phyloP scores from a whole-genome alignment of 2,329 filamentous ascomycete genomes.

The Ophiostoma himal-ulmi region DNA sequence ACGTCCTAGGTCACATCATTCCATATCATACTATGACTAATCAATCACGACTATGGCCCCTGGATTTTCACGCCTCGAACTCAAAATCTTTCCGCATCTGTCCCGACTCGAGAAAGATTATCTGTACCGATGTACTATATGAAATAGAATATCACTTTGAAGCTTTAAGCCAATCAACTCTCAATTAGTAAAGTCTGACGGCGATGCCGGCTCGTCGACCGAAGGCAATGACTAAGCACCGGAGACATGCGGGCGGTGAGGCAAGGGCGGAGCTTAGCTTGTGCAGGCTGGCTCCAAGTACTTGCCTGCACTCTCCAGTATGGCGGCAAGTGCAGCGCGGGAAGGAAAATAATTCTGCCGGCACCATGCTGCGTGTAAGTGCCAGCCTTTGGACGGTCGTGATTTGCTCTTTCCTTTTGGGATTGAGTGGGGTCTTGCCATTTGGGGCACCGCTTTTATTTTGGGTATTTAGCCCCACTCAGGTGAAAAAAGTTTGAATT shows the following conservation, averaged over 20 bases:
- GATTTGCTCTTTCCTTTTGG: constrained; percentile 1
- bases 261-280: not conserved
- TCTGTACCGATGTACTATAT: not conserved
- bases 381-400: not conserved
- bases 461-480: constrained; percentile 22
- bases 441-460: constrained; percentile 19
- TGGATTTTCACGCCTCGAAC: not conserved
- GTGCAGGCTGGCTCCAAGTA: not conserved
- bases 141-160: not conserved
- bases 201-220: not conserved
- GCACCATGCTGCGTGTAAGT: constrained; percentile 6
- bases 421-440: not conserved
- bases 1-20: not conserved
- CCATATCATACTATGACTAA: not conserved
- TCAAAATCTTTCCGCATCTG: not conserved
- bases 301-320: not conserved
- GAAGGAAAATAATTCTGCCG: constrained; percentile 25
- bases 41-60: too few relatives aligned
- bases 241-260: constrained; percentile 6
- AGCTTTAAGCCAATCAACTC: not conserved
- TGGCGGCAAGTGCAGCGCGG: constrained; percentile 3
- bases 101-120: not conserved
- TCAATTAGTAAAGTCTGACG: not conserved
- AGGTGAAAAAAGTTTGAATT: constrained; percentile 19
- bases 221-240: not conserved